Evolutionary conservation across 2,329 filamentous ascomycete species (phyloP).

Genomic region (Penicillium vulpinum): DNA sequence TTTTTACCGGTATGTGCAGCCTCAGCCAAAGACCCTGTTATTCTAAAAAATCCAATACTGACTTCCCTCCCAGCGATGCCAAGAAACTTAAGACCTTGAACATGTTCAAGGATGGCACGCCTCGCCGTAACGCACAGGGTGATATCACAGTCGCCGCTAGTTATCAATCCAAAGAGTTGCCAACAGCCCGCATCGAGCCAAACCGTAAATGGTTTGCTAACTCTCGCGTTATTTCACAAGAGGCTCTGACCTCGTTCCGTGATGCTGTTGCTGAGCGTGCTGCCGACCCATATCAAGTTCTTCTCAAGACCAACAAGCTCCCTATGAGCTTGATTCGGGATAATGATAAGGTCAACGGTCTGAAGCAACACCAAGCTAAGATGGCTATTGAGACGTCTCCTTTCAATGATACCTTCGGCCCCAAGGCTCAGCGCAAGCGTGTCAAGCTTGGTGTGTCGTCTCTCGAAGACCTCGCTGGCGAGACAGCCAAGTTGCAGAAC

Average conservation of each 20-base stretch:
- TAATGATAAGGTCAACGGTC: slow-evolving; percentile 71
- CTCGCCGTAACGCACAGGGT: slow-evolving; percentile 77
- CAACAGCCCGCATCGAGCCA: slow-evolving; percentile 85
- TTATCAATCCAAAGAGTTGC: slow-evolving; percentile 79
- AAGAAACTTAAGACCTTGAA: slow-evolving; percentile 89
- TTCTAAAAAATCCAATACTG: slow-evolving; percentile 7
- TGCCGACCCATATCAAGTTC: slow-evolving; percentile 85
- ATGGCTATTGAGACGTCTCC: slow-evolving; percentile 86
- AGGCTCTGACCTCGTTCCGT: slow-evolving; percentile 81
- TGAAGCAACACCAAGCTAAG: slow-evolving; percentile 92
- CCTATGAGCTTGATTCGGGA: slow-evolving; percentile 93
- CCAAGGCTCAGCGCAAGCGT: slow-evolving; percentile 88
- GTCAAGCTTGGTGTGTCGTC: slow-evolving; percentile 83
- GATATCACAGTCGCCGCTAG: slow-evolving; percentile 80
- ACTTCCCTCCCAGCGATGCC: slow-evolving; percentile 53
- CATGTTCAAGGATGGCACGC: slow-evolving; percentile 85
- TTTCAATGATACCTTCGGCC: slow-evolving; percentile 86
- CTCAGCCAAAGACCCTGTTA: slow-evolving; percentile 29
- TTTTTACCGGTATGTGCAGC: slow-evolving; percentile 73
- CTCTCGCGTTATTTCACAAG: slow-evolving; percentile 85
- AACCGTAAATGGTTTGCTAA: slow-evolving; percentile 99
- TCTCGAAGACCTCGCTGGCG: slow-evolving; percentile 77
- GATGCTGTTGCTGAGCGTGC: slow-evolving; percentile 89
- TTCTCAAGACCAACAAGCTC: slow-evolving; percentile 96
- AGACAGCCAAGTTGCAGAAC: slow-evolving; percentile 77